phyloP scores from a whole-genome alignment of 2,329 filamentous ascomycete genomes.

The Metarhizium robertsii region DNA sequence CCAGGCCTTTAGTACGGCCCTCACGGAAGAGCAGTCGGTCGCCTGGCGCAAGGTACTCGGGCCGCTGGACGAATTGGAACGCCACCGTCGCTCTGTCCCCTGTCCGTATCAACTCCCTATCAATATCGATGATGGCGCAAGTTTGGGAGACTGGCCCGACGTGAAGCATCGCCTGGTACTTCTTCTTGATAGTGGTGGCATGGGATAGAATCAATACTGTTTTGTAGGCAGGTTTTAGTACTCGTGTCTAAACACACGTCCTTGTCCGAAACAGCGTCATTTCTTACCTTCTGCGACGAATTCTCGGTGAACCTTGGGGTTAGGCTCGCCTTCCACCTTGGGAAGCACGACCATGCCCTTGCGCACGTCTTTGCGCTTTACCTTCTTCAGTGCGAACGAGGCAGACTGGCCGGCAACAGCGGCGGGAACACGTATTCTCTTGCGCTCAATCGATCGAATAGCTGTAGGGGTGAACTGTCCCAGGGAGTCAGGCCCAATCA shows the following conservation, averaged over 20 bases:
- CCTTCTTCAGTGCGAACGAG: slow-evolving; percentile 79
- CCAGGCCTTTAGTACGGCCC: slow-evolving; percentile 87
- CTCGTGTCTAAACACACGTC: neutral
- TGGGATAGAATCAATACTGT: slow-evolving; percentile 86
- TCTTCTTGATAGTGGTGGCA: slow-evolving; percentile 91
- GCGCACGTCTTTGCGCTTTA: slow-evolving; percentile 82
- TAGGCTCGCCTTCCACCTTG: slow-evolving; percentile 63
- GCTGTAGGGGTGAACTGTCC: slow-evolving; percentile 83
- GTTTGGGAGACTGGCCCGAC: slow-evolving; percentile 93
- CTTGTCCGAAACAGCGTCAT: neutral
- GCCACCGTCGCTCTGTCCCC: slow-evolving; percentile 91
- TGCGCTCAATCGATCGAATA: slow-evolving; percentile 88
- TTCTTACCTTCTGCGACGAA: slow-evolving; percentile 65
- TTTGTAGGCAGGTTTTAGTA: neutral
- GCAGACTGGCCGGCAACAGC: slow-evolving; percentile 88
- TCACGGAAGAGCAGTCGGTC: slow-evolving; percentile 90
- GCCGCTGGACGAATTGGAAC: slow-evolving; percentile 88
- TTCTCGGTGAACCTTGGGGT: slow-evolving; percentile 62
- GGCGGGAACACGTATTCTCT: slow-evolving; percentile 79
- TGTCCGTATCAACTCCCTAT: slow-evolving; percentile 88
- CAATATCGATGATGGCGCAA: slow-evolving; percentile 94
- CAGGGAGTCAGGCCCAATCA: slow-evolving; percentile 82
- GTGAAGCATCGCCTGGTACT: slow-evolving; percentile 97
- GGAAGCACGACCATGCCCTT: slow-evolving; percentile 97
- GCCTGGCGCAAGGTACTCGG: slow-evolving; percentile 82